Conservation (phyloP, 306 rosid species). For the Mimosa pudica region DNA sequence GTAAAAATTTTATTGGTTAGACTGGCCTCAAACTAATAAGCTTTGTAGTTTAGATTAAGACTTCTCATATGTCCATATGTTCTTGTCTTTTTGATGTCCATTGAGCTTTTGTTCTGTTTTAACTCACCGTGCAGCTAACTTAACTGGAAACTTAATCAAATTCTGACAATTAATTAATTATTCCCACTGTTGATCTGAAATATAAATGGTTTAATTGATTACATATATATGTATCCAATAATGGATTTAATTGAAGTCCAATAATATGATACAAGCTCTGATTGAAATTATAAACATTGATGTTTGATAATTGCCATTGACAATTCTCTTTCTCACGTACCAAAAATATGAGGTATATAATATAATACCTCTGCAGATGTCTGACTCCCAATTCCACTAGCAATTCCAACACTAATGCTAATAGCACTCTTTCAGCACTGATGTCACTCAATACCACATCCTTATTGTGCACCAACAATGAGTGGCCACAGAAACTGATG, state of each 20-base stretch:
- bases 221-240: not conserved
- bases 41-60: not conserved
- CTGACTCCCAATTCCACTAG: too few species aligned
- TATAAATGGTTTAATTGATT: not conserved
- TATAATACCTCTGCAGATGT: too few species aligned
- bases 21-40: too few species aligned
- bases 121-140: not conserved
- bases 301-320: conserved; percentile 14
- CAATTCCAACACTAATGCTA: too few species aligned
- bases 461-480: too few species aligned
- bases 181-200: not conserved
- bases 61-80: not conserved
- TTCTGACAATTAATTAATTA: not conserved
- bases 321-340: not conserved
- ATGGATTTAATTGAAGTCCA: conserved; percentile 30
- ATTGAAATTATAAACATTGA: not conserved
- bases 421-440: too few species aligned
- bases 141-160: conserved; percentile 1
- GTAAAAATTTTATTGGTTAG: too few species aligned
- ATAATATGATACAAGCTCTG: conserved; percentile 17
- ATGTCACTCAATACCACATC: too few species aligned
- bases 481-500: too few species aligned
- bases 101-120: not conserved
- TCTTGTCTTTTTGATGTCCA: not conserved
- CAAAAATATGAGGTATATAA: too few species aligned